These are phyloP conservation scores for Aspergillus eucalypticola DNA, from an alignment of 2,329 filamentous ascomycete genomes.

Conservation along the genomic window DNA sequence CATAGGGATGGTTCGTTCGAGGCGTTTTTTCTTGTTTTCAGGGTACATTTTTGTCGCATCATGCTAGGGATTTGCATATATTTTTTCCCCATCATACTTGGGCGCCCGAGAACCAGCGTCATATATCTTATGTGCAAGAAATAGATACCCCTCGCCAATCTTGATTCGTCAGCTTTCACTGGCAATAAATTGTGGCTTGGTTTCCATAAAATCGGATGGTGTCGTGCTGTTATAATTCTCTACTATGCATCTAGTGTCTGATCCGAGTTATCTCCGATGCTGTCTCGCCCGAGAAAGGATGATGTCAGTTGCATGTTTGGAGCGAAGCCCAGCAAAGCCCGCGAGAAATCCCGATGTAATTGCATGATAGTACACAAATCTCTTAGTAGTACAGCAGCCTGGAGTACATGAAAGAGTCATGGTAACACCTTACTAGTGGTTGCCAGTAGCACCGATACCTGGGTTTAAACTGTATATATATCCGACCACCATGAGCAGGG, in stretches of 20 bases:
- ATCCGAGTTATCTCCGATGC: neutral
- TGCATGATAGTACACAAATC: neutral
- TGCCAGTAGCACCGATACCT: too few species aligned
- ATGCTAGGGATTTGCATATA: constrained; percentile 9
- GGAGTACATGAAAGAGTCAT: too few species aligned
- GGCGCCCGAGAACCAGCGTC: neutral
- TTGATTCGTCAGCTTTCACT: neutral
- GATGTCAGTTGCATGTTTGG: neutral
- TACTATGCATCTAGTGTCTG: neutral
- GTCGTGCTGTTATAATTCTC: too few species aligned
- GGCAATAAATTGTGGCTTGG: neutral
- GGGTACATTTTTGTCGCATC: constrained; percentile 18
- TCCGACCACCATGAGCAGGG: too few species aligned
- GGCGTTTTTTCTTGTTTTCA: constrained; percentile 25
- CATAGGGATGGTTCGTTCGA: constrained; percentile 20
- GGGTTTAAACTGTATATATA: too few species aligned
- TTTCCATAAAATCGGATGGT: neutral
- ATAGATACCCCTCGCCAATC: neutral
- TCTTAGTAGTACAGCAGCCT: too few species aligned
- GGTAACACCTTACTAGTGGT: too few species aligned
- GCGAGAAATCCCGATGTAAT: neutral
- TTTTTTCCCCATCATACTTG: neutral
- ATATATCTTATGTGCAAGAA: neutral
- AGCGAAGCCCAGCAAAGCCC: neutral
- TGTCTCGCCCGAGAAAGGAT: constrained; percentile 2